Percentiles rank a stretch among this genome's conserved stretches.
Evolutionary conservation across 1,139 yeast species (phyloP).

Genomic region (Geotrichum histeridarum): DNA sequence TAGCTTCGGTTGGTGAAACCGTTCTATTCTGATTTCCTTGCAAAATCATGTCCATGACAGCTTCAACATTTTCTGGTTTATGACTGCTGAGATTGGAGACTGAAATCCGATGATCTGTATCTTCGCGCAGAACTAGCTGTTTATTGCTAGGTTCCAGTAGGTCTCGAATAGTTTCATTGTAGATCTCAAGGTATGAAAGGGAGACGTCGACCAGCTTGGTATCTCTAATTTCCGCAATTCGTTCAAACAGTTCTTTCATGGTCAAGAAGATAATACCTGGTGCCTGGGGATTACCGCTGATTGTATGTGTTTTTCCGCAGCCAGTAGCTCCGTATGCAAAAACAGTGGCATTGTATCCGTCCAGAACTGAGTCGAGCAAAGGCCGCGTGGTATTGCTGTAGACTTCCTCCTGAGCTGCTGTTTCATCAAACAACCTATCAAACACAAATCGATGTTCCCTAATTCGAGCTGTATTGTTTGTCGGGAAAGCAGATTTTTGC

Average conservation of each 20-base stretch:
- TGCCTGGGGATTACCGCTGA: slow-evolving; percentile 63
- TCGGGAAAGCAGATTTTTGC: slow-evolving; percentile 35
- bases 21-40: slow-evolving; percentile 74
- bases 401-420: slow-evolving; percentile 60
- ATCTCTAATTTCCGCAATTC: slow-evolving; percentile 53
- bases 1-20: slow-evolving; percentile 84
- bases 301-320: slow-evolving; percentile 94
- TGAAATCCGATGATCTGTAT: slow-evolving; percentile 57
- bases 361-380: slow-evolving; percentile 65
- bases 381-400: slow-evolving; percentile 66
- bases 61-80: slow-evolving; percentile 56
- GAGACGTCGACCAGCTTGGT: slow-evolving; percentile 56
- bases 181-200: slow-evolving; percentile 76
- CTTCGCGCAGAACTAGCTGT: slow-evolving; percentile 62
- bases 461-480: slow-evolving; percentile 39
- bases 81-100: slow-evolving; percentile 72
- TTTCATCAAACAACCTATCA: slow-evolving; percentile 71
- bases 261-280: slow-evolving; percentile 83
- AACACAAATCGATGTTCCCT: slow-evolving; percentile 79
- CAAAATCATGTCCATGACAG: slow-evolving; percentile 74
- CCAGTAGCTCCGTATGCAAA: slow-evolving; percentile 99
- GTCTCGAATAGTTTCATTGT: slow-evolving; percentile 84
- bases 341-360: slow-evolving; percentile 84
- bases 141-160: slow-evolving; percentile 53
- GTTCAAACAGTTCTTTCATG: slow-evolving; percentile 65